Base-by-base conservation (phyloP, 345 rosid species). In the Lepidium sativum region DNA sequence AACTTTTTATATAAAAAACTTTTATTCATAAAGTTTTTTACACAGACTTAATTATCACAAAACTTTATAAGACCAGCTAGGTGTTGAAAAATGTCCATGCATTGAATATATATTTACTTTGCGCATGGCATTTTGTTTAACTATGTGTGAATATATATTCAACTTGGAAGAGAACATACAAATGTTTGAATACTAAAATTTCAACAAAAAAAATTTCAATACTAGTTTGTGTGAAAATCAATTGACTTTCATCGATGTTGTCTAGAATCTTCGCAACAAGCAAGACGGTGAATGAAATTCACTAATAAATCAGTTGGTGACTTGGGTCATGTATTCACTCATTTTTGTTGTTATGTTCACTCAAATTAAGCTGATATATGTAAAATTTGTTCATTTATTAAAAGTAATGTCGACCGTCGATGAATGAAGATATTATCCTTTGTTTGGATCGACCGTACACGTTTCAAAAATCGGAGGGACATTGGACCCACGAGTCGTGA, bases 381-480 rank as follows among this genome's bases (percentile, higher is more conserved):
- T 8, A 38, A 17, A 47, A 2, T 32, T 35, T 4, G 18, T 23
- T 55, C 54, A 71, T 68, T 72, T 67, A 70, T 38, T 71, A 63
- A 50, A 38, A 38, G 49, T 48, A 65, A 56, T 52, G 47, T 40
- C 53, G 60, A 68, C 68, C 60, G 71, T 62, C 77, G 53, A 68
- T 52, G 38, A 45, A 51, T 5, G 55, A 47, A 65, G 53, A 8
- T 12, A 44, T 44, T 39, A 15, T 38, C 27, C 9, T n/a, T n/a
- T n/a, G 6, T 47, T 9, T 23, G 16, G 31, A 62, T 63, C 35
- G 20, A 71, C 51, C 52, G 18, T 47, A 12, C 31, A 56, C 48
- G 35, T 70, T 51, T 71, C 42, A 31, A 0, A 16, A 18, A 64
- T 35, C 42, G 63, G 54, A 39, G 55, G 29, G 47, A 38, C 39